phyloP scores from a whole-genome alignment of 495 filamentous ascomycete species.

The Penicillium cinerascens region DNA sequence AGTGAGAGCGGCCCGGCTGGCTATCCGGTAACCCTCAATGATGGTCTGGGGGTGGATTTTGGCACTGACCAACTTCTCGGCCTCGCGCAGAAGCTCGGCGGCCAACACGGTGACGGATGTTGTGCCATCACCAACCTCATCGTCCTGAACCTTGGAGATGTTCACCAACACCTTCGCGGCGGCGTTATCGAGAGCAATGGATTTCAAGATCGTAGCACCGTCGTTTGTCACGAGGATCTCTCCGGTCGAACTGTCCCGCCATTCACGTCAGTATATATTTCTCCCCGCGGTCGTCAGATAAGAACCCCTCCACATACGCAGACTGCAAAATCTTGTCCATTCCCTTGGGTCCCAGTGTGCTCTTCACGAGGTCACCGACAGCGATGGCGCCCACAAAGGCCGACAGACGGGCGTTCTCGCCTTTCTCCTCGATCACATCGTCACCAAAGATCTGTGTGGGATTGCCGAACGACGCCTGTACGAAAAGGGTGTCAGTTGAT shows the following conservation, averaged over 20 bases:
- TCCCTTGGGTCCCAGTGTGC: conserved; percentile 92
- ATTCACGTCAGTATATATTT: conserved; percentile 17
- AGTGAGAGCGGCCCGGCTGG: conserved; percentile 77
- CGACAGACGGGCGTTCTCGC: conserved; percentile 96
- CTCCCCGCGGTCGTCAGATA: neutral
- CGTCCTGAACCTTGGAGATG: conserved; percentile 98
- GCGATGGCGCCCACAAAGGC: conserved; percentile 97
- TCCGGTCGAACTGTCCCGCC: conserved; percentile 70
- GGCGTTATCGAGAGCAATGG: conserved; percentile 98
- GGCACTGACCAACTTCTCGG: conserved; percentile 92
- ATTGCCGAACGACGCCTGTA: conserved; percentile 59
- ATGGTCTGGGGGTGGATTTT: conserved; percentile 99
- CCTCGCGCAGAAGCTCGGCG: conserved; percentile 91
- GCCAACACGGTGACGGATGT: conserved; percentile 89
- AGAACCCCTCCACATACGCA: conserved; percentile 58
- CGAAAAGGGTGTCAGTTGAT: conserved; percentile 1
- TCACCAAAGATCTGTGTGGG: conserved; percentile 98
- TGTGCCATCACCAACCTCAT: conserved; percentile 96
- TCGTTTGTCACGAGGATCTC: conserved; percentile 99
- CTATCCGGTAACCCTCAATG: conserved; percentile 98
- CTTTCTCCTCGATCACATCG: conserved; percentile 96
- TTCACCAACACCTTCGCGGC: conserved; percentile 94
- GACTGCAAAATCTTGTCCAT: conserved; percentile 99
- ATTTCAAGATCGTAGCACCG: conserved; percentile 95
- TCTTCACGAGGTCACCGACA: conserved; percentile 95